phyloP scores from a whole-genome alignment of 2,329 filamentous ascomycete genomes.

The Ilyonectria robusta region DNA sequence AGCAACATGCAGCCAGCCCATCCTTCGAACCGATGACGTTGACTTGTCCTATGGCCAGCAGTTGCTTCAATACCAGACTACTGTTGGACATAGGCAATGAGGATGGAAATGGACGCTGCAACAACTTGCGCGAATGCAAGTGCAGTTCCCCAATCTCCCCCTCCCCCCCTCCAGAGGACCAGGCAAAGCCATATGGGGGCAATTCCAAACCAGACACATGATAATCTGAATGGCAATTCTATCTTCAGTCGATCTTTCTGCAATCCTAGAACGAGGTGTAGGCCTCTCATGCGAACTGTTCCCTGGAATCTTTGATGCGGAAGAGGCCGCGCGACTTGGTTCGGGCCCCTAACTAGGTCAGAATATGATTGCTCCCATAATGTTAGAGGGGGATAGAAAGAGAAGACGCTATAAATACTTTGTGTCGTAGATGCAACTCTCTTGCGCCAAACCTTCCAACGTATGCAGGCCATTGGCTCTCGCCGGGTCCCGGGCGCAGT shows the following conservation, averaged over 20 bases:
- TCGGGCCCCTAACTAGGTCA: not conserved
- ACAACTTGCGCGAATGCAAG: not conserved
- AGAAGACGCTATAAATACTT: not conserved
- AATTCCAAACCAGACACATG: not conserved
- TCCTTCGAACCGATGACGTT: not conserved
- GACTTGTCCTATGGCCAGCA: not conserved
- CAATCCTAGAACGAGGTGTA: not conserved
- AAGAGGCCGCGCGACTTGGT: not conserved
- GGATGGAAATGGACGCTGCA: not conserved
- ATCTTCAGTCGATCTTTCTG: not conserved
- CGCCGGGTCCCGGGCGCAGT: not conserved
- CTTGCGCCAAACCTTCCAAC: conserved; percentile 6
- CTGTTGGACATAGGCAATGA: not conserved
- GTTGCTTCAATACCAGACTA: not conserved
- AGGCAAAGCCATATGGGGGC: not conserved
- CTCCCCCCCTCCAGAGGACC: not conserved
- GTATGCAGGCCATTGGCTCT: not conserved
- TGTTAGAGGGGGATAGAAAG: not conserved
- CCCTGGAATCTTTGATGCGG: not conserved
- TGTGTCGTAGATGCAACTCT: conserved; percentile 7
- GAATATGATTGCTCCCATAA: not conserved
- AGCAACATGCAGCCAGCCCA: not conserved
- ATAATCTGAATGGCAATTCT: not conserved
- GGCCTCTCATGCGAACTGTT: not conserved
- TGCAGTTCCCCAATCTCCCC: not conserved